Conservation (phyloP, 495 filamentous ascomycete genomes). For the Pyrenula massariospora region DNA sequence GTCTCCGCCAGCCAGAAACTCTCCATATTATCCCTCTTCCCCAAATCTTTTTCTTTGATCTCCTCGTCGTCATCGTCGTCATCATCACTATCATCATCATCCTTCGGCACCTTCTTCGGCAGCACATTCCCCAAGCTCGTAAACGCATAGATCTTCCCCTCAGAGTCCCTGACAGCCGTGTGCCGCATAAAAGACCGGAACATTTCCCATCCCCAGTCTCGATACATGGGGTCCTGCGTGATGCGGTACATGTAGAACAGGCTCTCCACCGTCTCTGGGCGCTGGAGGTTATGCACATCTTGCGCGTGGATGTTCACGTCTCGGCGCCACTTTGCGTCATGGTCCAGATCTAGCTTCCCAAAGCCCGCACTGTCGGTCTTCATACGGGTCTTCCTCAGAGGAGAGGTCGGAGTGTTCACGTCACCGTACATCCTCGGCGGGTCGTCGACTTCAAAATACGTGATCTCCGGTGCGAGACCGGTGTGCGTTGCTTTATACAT, state of each 20-base stretch:
- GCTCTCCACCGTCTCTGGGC: constrained; percentile 89
- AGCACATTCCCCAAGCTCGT: constrained; percentile 44
- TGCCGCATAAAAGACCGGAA: constrained; percentile 85
- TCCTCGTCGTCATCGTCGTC: constrained; percentile 28
- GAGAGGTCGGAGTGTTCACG: constrained; percentile 13
- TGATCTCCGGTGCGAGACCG: constrained; percentile 85
- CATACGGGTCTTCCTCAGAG: not conserved
- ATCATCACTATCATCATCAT: not conserved
- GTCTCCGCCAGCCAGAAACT: constrained; percentile 98
- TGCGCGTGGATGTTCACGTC: constrained; percentile 66
- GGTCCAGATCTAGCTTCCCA: constrained; percentile 30
- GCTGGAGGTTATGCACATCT: constrained; percentile 88
- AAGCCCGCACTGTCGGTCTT: constrained; percentile 15
- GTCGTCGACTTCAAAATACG: constrained; percentile 66
- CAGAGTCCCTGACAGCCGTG: constrained; percentile 58
- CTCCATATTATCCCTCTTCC: constrained; percentile 73
- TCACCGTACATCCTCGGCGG: constrained; percentile 45
- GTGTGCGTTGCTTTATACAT: constrained; percentile 85
- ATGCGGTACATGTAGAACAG: constrained; percentile 98
- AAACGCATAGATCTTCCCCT: constrained; percentile 48
- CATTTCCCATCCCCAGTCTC: constrained; percentile 98
- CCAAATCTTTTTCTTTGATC: constrained; percentile 56
- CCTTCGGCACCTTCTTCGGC: constrained; percentile 2
- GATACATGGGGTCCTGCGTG: constrained; percentile 81
- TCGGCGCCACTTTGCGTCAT: constrained; percentile 32